Percentiles rank a stretch among this genome's conserved stretches.
Conservation (phyloP, 108 stramenopile species). For the Stephanodiscus minutulus region DNA sequence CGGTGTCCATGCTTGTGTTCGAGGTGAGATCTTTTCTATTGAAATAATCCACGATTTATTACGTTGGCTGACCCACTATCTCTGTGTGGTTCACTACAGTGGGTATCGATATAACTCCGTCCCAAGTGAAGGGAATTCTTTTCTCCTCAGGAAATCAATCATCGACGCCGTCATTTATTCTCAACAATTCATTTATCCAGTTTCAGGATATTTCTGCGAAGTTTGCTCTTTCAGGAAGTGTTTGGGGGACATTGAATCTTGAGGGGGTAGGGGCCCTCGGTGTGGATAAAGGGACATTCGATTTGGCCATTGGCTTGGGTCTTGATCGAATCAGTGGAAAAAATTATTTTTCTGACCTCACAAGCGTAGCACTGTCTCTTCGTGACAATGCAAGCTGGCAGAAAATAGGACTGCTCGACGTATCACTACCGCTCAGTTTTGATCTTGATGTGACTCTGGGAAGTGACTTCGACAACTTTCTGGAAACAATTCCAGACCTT, state of each 20-base stretch:
- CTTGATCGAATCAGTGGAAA: slow-evolving; percentile 14
- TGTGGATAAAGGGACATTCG: slow-evolving; percentile 15
- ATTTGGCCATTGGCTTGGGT: slow-evolving; percentile 28
- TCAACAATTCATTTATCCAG: slow-evolving; percentile 20
- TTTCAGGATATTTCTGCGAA: slow-evolving; percentile 35
- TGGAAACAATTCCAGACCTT: neutral
- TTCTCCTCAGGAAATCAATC: neutral
- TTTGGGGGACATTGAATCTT: slow-evolving; percentile 13
- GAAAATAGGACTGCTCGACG: slow-evolving; percentile 24
- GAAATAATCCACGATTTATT: neutral
- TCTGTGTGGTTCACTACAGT: slow-evolving; percentile 3
- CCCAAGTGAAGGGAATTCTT: neutral
- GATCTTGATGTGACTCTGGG: neutral
- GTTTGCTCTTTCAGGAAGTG: slow-evolving; percentile 16
- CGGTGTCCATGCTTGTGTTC: slow-evolving; percentile 16
- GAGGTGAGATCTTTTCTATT: slow-evolving; percentile 17
- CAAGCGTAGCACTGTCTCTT: slow-evolving; percentile 4
- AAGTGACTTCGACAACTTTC: slow-evolving; percentile 1
- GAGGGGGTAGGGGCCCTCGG: slow-evolving; percentile 17
- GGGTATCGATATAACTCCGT: slow-evolving; percentile 10
- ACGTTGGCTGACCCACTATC: neutral
- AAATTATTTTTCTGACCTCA: slow-evolving; percentile 19
- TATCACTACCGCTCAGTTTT: slow-evolving; percentile 10
- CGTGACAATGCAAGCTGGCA: slow-evolving; percentile 30
- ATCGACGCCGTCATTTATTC: slow-evolving; percentile 1